These are phyloP conservation scores for Rubus parviflorus DNA, from an alignment of 306 rosid genomes.

Conservation along the genomic window DNA sequence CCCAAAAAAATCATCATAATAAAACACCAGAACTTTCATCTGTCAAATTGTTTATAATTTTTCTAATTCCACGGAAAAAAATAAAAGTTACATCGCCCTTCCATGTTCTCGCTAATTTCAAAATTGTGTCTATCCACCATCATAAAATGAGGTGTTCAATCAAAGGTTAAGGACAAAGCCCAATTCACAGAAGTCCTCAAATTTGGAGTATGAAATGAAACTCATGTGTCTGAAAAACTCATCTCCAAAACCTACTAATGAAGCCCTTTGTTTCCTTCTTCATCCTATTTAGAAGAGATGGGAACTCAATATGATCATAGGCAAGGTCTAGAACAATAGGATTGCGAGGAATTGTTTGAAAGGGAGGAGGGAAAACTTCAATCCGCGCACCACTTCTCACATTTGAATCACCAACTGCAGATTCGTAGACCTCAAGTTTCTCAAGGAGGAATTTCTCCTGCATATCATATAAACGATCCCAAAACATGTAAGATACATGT, in stretches of 20 bases:
- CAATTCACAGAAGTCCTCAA: conserved; percentile 5
- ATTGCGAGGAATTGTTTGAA: conserved; percentile 49
- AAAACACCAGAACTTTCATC: too few relatives aligned
- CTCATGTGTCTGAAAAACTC: conserved; percentile 8
- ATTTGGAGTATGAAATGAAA: neutral
- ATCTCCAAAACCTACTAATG: conserved; percentile 55
- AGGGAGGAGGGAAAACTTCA: conserved; percentile 52
- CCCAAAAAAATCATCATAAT: too few relatives aligned
- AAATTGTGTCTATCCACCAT: neutral
- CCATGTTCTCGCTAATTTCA: neutral
- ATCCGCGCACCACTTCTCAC: conserved; percentile 40
- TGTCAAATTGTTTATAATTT: too few relatives aligned
- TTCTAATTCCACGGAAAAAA: neutral
- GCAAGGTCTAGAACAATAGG: conserved; percentile 58
- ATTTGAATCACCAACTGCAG: conserved; percentile 44
- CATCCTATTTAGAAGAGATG: conserved; percentile 55
- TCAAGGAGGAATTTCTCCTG: conserved; percentile 49
- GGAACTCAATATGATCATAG: conserved; percentile 52
- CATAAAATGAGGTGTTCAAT: neutral
- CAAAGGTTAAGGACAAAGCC: neutral
- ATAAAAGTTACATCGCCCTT: neutral
- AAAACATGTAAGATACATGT: neutral
- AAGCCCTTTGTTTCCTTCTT: conserved; percentile 60
- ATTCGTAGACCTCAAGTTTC: conserved; percentile 46
- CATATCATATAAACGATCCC: neutral